Evolutionary conservation across 2,329 filamentous ascomycete genomes (phyloP), one percentile per base, ranked within the genome.

Genomic region (Penicillium decumbens): DNA sequence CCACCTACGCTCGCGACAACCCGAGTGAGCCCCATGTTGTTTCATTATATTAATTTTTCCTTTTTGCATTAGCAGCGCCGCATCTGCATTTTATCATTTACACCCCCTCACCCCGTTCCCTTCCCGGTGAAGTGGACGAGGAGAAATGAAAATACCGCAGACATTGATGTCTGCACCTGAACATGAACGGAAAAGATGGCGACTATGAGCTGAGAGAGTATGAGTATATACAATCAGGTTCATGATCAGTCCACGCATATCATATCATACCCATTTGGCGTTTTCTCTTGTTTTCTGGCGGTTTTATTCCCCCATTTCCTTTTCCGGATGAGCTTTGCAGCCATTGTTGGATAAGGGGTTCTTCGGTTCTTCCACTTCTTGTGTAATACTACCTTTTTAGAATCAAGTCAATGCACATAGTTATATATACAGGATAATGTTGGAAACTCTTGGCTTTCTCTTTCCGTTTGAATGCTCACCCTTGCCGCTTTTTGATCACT

Each of bases 191-290:
- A 47, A 47, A 30, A 24, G 23, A 43, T 6, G 24, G 33, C 39
- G 20, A 8, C 20, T 13, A 20, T 40, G 42, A 23, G 32, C 18
- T 20, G 32, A 43, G 51, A 45, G 40, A 33, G 27, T 47, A 51
- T 53, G 39, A 49, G 49, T 55, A 53, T 45, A 55, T 49, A 55
- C 47, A 49, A 40, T 47, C 46, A 47, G 49, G 43, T 47, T 47
- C 48, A 59, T 57, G 57, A 55, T 54, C 49, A 38, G 56, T 57
- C 42, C 38, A 54, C 56, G 55, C 55, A 61, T 61, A 54, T 56
- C 55, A 61, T 61, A 54, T 56, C 55, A 61, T 61, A 60, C 57
- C 57, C 50, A 51, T 47, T 32, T 51, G 50, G 56, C 56, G 53
- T 59, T 60, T 49, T 35, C 20, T 38, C 6, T 43, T 43, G 23